Evolutionary conservation across 2,329 filamentous ascomycete genomes (phyloP), one percentile per base, ranked within the genome.

Genomic region (Fusarium camptoceras): DNA sequence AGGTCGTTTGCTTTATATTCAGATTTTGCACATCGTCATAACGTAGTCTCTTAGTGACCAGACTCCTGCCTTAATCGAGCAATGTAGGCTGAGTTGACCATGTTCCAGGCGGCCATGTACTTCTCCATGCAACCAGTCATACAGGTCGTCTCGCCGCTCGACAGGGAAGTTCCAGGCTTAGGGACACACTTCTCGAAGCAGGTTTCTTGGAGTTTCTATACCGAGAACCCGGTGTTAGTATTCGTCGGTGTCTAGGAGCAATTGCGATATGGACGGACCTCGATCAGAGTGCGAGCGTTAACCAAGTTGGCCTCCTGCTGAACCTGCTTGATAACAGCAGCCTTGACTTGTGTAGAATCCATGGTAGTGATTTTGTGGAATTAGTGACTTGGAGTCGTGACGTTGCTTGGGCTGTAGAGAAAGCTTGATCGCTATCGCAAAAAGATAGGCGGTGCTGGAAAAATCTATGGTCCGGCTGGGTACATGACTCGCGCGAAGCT

Each of bases 31-130:
- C 20, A 31, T 60, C 58, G 44, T 27, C 39, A 44, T 37, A 34
- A 24, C 54, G 46, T 42, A 39, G 20, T 50, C 46, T 61, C 28
- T 42, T 53, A 53, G 34, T 53, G 49, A 28, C 49, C 63, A 61
- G 82, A 82, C 82, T 91, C 89, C 71, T 85, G 84, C 79, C 91
- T 88, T 80, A 89, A 80, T 73, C 88, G 85, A 68, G 81, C 80
- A 76, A 93, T 87, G 79, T 93, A 94, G 42, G 89, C 85, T 49
- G 85, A 80, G 82, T 90, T 92, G 76, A 93, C 89, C 68, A 87
- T 83, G 82, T 94, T 94, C 92, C 92, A 95, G 14, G 91, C 87
- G 31, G 86, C 83, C 85, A 94, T 93, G 85, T 94, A 95, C 81
- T 94, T 94, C 76, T 94, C 92, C 88, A 94, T 92, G 84, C 92